Base-by-base conservation (phyloP, 305 asterid species). In the Fraxinus greggii region DNA sequence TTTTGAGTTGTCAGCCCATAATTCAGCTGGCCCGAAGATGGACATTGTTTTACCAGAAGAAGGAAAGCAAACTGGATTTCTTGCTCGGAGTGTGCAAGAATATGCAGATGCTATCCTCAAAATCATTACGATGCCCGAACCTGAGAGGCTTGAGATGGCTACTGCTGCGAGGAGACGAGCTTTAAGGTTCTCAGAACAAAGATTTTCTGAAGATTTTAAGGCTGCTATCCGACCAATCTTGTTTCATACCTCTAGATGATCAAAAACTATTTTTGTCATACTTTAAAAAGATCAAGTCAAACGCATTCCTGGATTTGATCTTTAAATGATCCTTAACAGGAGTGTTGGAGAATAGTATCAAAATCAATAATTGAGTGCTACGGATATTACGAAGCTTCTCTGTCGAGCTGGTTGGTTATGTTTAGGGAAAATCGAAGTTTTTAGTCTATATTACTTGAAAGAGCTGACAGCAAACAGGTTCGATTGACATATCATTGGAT, bases 11-110 rank as follows among this genome's bases (percentile, higher is more conserved):
- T 74, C 93, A 94, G 99, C 99, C 29, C 95, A 96, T 86, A 93
- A 91, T 76, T 96, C 97, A 45, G 99, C 98, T 74, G 99, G 98
- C 45, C 98, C 98, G 23, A 93, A 79, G 89, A 88, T 96, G 98
- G 99, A 94, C 88, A 92, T 96, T 74, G 97, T 96, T 77, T 83
- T 90, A 42, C 88, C 89, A 26, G 97, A 96, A 91, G 98, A 91
- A 76, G 97, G 95, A 65, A 89, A 81, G 72, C 89, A 86, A 82
- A 96, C 99, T 7, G 99, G 99, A 54, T 93, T 88, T 82, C 94
- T 96, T 0, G 97, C 98, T 23, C 82, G 88, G 79, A 87, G 79
- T 38, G 89, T 90, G 80, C 88, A 92, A 85, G 98, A 93, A 81
- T 95, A 91, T 78, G 94, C 98, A 51, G 95, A 92, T 51, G 93